A percentile compares a stretch with the other conserved stretches of the same genome.
phyloP scores from a whole-genome alignment of 73 alveolate species.

The Stentor coeruleus region DNA sequence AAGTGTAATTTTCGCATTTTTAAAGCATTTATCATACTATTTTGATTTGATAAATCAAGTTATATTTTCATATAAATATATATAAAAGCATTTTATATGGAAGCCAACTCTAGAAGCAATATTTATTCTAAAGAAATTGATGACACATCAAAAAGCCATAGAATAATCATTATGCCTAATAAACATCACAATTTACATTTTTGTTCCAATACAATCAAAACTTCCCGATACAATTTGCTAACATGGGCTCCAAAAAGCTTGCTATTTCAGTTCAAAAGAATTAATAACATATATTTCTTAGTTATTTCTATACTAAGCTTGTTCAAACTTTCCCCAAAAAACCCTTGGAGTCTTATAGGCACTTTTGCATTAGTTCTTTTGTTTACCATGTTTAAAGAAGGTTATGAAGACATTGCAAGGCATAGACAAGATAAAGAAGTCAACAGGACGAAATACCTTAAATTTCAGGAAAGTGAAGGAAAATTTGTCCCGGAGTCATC shows the following conservation, averaged over 20 bases:
- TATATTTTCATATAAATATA: too few relatives aligned
- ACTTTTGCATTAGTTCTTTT: constrained; percentile 92
- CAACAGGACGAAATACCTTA: constrained; percentile 39
- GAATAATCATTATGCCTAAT: too few relatives aligned
- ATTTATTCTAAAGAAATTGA: too few relatives aligned
- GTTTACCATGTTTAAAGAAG: constrained; percentile 93
- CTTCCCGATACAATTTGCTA: constrained; percentile 8
- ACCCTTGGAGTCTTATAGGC: constrained; percentile 84
- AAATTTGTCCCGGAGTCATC: constrained; percentile 42
- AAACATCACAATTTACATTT: too few relatives aligned
- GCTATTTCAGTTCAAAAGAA: constrained; percentile 60
- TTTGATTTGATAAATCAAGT: too few relatives aligned
- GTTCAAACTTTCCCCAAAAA: constrained; percentile 79
- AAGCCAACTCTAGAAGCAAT: too few relatives aligned
- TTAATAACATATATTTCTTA: constrained; percentile 76
- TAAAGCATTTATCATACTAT: too few relatives aligned
- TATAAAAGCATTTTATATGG: too few relatives aligned
- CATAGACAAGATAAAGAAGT: constrained; percentile 59
- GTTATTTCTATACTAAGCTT: constrained; percentile 71
- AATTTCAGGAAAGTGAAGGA: constrained; percentile 20
- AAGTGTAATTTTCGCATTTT: too few relatives aligned
- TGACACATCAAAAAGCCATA: too few relatives aligned
- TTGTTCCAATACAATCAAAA: constrained; percentile 1
- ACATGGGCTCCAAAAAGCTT: constrained; percentile 68
- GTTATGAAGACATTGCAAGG: constrained; percentile 77